Percentiles rank a stretch among this genome's conserved stretches.
These are phyloP conservation scores for Bipolaris bicolor DNA, from an alignment of 2,329 filamentous ascomycete genomes.

Conservation along the genomic window DNA sequence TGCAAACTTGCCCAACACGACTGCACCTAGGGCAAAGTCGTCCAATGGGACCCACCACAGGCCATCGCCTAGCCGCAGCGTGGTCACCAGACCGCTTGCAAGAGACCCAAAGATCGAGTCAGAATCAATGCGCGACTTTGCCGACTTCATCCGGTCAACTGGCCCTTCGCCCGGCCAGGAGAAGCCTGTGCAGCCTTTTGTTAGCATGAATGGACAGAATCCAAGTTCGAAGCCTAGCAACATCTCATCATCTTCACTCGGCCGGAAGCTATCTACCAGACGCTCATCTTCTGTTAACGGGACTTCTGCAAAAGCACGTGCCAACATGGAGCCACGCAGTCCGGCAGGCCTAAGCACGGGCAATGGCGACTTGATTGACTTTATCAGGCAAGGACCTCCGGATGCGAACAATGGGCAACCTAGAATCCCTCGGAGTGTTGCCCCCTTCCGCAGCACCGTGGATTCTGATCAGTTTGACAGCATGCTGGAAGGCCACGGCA, in stretches of 20 bases:
- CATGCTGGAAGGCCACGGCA: constrained; percentile 43
- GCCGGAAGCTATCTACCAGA: constrained; percentile 37
- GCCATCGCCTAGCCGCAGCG: constrained; percentile 35
- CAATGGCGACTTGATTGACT: constrained; percentile 85
- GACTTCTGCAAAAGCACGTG: constrained; percentile 33
- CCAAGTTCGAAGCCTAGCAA: constrained; percentile 24
- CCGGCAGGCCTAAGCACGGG: constrained; percentile 72
- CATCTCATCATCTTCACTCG: constrained; percentile 35
- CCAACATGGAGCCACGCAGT: constrained; percentile 65
- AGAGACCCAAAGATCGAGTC: constrained; percentile 74
- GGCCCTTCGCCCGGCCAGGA: constrained; percentile 59
- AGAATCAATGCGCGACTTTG: constrained; percentile 81
- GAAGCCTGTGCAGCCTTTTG: constrained; percentile 44
- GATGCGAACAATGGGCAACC: constrained; percentile 63
- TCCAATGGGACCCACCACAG: constrained; percentile 25
- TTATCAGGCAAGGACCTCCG: constrained; percentile 86
- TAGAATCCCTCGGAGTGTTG: constrained; percentile 80
- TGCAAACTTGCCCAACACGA: constrained; percentile 32
- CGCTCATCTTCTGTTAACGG: constrained; percentile 30
- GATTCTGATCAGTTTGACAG: constrained; percentile 77
- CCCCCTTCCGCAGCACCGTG: constrained; percentile 83
- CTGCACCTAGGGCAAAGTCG: constrained; percentile 30
- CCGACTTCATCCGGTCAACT: constrained; percentile 86
- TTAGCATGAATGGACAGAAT: constrained; percentile 30
- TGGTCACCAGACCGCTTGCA: constrained; percentile 53